These are phyloP conservation scores for Cercis canadensis DNA, from an alignment of 306 rosid species.

Conservation along the genomic window DNA sequence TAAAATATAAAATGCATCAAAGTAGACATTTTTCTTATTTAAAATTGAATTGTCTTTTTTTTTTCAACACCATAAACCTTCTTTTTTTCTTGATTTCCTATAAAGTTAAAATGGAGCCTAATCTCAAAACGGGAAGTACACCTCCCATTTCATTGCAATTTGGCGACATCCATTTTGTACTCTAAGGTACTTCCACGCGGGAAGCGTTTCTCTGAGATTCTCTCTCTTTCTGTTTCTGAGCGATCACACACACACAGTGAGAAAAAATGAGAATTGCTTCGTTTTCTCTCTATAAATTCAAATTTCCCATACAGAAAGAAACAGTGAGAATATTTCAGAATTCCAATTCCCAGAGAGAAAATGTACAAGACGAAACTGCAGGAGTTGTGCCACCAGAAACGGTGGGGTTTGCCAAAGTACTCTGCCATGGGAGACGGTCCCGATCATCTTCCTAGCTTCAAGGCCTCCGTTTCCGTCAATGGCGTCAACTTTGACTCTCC, in stretches of 20 bases:
- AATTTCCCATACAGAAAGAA: neutral
- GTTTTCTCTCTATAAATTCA: neutral
- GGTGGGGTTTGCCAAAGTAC: constrained; percentile 59
- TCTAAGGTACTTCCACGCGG: constrained; percentile 2
- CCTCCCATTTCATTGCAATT: too few species aligned
- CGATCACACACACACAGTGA: too few species aligned
- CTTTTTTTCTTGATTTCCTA: too few species aligned
- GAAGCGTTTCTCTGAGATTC: constrained; percentile 13
- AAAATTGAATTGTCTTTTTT: too few species aligned
- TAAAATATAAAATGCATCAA: too few species aligned
- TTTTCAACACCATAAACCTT: too few species aligned
- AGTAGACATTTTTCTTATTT: too few species aligned
- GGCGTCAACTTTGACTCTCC: constrained; percentile 51
- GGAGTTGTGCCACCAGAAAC: constrained; percentile 64
- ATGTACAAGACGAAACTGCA: constrained; percentile 75
- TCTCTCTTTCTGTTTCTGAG: neutral
- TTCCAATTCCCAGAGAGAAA: neutral
- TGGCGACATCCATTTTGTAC: neutral
- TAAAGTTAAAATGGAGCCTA: too few species aligned
- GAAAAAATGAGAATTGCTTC: neutral
- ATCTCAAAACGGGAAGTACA: neutral
- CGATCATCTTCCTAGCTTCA: constrained; percentile 60
- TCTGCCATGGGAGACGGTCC: constrained; percentile 55
- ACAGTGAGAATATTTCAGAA: neutral
- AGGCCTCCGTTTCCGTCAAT: constrained; percentile 57